phyloP scores from a whole-genome alignment of 805 yeast genomes.

The Grigorovia transvaalensis region DNA sequence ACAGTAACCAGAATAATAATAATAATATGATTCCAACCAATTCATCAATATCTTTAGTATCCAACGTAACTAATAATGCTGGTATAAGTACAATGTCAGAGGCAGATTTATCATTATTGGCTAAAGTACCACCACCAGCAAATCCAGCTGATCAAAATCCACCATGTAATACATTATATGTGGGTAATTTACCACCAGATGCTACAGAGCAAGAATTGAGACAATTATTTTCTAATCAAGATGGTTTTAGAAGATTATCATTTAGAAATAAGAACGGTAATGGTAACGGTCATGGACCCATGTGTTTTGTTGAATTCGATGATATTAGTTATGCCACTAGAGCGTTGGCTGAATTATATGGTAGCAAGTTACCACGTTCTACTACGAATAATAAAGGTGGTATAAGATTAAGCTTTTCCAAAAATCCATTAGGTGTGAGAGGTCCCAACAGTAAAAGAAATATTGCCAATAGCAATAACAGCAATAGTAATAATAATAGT shows the following conservation, averaged over 20 bases:
- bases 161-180: conserved; percentile 94
- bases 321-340: conserved; percentile 89
- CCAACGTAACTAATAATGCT: conserved; percentile 3
- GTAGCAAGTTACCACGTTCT: conserved; percentile 78
- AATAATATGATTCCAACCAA: not conserved
- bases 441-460: conserved; percentile 47
- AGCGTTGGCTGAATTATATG: conserved; percentile 89
- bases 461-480: conserved; percentile 13
- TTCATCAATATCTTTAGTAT: conserved; percentile 6
- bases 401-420: conserved; percentile 83
- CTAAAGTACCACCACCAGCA: conserved; percentile 83
- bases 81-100: conserved; percentile 26
- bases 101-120: conserved; percentile 59
- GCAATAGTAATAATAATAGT: conserved; percentile 7
- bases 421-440: conserved; percentile 94
- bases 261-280: conserved; percentile 61
- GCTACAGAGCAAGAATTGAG: conserved; percentile 90
- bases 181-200: conserved; percentile 95
- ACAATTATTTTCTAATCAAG: conserved; percentile 74
- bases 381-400: conserved; percentile 66
- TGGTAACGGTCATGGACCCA: conserved; percentile 77
- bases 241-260: conserved; percentile 85
- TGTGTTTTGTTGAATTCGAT: conserved; percentile 98
- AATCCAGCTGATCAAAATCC: conserved; percentile 99
- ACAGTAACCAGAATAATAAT: not conserved